Conservation (phyloP, 1,284 basidiomycete genomes). For the Testicularia cyperi region DNA sequence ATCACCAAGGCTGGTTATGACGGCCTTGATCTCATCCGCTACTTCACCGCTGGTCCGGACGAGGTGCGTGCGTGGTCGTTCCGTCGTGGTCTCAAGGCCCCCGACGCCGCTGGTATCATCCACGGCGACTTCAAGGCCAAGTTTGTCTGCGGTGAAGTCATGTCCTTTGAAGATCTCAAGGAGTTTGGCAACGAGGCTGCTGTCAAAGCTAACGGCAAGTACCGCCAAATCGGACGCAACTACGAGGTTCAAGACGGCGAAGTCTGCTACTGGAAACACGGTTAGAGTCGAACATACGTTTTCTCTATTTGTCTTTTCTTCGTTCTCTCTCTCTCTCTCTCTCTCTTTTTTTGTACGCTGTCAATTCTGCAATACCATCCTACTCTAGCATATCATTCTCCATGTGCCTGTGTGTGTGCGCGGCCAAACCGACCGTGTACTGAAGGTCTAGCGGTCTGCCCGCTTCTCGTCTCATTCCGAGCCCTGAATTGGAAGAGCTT, state of each 20-base stretch:
- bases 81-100: slow-evolving; percentile 87
- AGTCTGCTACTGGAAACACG: slow-evolving; percentile 50
- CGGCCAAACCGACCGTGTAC: too few relatives aligned
- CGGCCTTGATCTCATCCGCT: slow-evolving; percentile 54
- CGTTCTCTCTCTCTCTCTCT: background rate
- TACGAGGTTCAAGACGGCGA: slow-evolving; percentile 69
- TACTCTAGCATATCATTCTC: too few relatives aligned
- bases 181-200: slow-evolving; percentile 85
- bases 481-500: too few relatives aligned
- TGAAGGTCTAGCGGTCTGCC: too few relatives aligned
- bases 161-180: slow-evolving; percentile 86
- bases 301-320: background rate
- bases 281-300: too few relatives aligned
- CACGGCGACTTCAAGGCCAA: slow-evolving; percentile 95
- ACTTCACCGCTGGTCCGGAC: slow-evolving; percentile 90
- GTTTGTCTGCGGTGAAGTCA: slow-evolving; percentile 99
- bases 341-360: too few relatives aligned
- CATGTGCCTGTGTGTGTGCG: too few relatives aligned
- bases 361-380: too few relatives aligned
- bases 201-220: slow-evolving; percentile 93
- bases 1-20: slow-evolving; percentile 59
- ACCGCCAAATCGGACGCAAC: slow-evolving; percentile 93
- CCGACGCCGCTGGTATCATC: slow-evolving; percentile 96
- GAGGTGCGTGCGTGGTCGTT: slow-evolving; percentile 98
- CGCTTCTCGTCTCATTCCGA: too few relatives aligned